phyloP scores from a whole-genome alignment of 352 stramenopile genomes.

The Globisporangium canariense region DNA sequence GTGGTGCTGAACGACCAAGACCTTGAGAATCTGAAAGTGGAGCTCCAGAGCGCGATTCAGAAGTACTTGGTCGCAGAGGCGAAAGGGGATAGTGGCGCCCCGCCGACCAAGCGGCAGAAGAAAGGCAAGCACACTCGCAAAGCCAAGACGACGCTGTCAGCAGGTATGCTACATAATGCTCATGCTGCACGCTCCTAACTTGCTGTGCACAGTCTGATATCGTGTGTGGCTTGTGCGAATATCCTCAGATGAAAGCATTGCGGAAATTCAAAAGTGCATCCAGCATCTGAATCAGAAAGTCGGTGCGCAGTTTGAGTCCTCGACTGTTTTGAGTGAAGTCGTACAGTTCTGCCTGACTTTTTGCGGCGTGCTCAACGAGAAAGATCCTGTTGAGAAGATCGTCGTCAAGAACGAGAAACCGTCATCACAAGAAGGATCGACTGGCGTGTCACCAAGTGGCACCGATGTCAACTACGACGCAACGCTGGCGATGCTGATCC shows the following conservation, averaged over 20 bases:
- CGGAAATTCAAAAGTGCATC: constrained; percentile 39
- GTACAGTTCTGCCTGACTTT: constrained; percentile 43
- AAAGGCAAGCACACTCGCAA: constrained; percentile 51
- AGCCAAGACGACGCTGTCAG: constrained; percentile 8
- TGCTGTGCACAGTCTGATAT: constrained; percentile 2
- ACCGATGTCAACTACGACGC: constrained; percentile 28
- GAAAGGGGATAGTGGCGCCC: constrained; percentile 20
- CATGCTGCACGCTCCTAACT: background rate
- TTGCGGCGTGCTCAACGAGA: constrained; percentile 34
- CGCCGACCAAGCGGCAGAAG: constrained; percentile 58
- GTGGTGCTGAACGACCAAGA: constrained; percentile 34
- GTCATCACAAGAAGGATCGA: background rate
- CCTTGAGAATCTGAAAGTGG: constrained; percentile 37
- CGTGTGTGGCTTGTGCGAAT: constrained; percentile 5
- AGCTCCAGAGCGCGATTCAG: constrained; percentile 34
- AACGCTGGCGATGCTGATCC: constrained; percentile 32
- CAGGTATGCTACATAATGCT: constrained; percentile 10
- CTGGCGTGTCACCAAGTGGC: background rate
- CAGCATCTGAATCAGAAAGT: constrained; percentile 36
- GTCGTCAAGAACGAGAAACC: constrained; percentile 18
- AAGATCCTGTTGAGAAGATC: constrained; percentile 32
- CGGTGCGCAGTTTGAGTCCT: constrained; percentile 26
- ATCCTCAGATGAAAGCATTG: constrained; percentile 21
- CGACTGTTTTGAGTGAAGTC: constrained; percentile 33
- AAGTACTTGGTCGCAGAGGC: constrained; percentile 28